Evolutionary conservation across 2,329 filamentous ascomycete genomes (phyloP), one percentile per base, ranked within the genome.

Genomic region (Penicillium sp.): DNA sequence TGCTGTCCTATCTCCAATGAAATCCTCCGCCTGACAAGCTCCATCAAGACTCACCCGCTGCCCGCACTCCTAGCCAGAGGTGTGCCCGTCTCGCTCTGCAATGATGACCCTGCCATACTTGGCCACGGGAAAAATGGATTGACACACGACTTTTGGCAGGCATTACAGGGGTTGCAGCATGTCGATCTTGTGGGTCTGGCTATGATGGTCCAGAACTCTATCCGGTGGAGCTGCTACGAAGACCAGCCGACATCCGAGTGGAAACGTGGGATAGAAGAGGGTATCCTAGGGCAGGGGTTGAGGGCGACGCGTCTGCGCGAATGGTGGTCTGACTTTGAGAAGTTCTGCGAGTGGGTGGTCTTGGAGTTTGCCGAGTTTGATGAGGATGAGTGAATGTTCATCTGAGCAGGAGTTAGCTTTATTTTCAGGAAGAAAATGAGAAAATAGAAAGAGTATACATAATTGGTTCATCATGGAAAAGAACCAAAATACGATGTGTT

Each of bases 111-210:
- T 1, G 87, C 86, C 1, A 88, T 96, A 61, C 76, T 95, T 5
- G 90, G 90, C 7, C 87, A 95, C 60, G 87, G 87, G 47, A 81
- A 78, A 6, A 85, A 83, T 22, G 89, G 88, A 29, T 84, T 93
- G 77, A 91, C 86, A 1, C 87, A 95, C 68, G 89, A 96, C 69
- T 95, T 95, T 69, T 96, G 89, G 88, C 89, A 95, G 68, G 86
- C 87, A 1, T 73, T 96, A 16, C 89, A 95, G 68, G 90, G 87
- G 0, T 93, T 90, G 81, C 85, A 95, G 49, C 95, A 94, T 62
- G 78, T 96, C 11, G 93, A 90, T 0, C 76, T 97, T 2, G 89
- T 87, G 9, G 91, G 90, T 0, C 71, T 97, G 42, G 91, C 86
- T 0, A 86, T 84, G 47, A 76, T 98, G 58, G 91, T 89, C 0